phyloP scores from a whole-genome alignment of 331 rosid genomes.

The Arachis monticola region DNA sequence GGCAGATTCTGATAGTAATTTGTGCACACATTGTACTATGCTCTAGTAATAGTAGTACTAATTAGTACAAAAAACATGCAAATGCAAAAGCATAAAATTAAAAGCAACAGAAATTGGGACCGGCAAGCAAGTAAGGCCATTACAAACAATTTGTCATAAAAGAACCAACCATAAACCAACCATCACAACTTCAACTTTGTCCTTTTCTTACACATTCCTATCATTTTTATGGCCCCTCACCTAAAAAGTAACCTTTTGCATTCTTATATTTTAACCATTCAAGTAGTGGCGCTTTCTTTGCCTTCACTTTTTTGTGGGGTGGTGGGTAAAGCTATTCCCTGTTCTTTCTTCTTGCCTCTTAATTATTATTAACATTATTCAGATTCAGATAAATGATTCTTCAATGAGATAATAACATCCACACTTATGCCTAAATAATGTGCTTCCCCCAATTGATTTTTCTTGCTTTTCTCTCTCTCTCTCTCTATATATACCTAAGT shows the following conservation, averaged over 20 bases:
- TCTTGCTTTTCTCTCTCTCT: too few species aligned
- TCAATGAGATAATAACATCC: too few species aligned
- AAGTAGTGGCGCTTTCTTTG: not conserved
- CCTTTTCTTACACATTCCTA: not conserved
- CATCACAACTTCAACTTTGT: slow-evolving; percentile 1
- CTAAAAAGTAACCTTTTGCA: not conserved
- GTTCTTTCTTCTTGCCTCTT: too few species aligned
- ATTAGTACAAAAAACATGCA: not conserved
- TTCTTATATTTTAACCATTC: not conserved
- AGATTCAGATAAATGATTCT: too few species aligned
- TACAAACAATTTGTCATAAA: slow-evolving; percentile 15
- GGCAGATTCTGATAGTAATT: slow-evolving; percentile 36
- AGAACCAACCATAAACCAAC: slow-evolving; percentile 18
- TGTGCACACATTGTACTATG: slow-evolving; percentile 17
- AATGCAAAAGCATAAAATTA: not conserved
- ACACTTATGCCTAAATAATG: too few species aligned
- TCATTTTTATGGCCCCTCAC: not conserved
- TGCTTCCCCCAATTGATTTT: too few species aligned
- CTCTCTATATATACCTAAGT: too few species aligned
- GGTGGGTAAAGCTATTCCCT: too few species aligned
- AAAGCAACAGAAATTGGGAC: not conserved
- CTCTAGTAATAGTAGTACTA: too few species aligned
- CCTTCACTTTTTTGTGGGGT: not conserved
- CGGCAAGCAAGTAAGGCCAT: not conserved
- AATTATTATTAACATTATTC: too few species aligned